A percentile compares a stretch with the other conserved stretches of the same genome.
Evolutionary conservation across 768 basidiomycete genomes (phyloP).

Genomic region (Coprinopsis marcescibilis): DNA sequence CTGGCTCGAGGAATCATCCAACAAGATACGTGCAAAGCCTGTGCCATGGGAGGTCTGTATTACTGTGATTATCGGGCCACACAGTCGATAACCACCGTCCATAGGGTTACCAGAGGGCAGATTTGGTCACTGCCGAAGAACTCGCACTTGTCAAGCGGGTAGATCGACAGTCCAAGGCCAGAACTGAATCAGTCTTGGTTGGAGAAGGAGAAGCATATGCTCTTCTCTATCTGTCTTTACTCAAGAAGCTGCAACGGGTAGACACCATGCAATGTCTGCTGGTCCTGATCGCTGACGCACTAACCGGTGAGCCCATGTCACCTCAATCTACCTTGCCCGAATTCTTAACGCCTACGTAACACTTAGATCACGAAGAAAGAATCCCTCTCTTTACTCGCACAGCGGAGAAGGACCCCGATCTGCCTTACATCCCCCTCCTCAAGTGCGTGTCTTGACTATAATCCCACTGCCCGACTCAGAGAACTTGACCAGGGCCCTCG

Average conservation of each 20-base stretch:
- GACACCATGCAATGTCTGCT: constrained; percentile 88
- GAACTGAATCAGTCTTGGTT: constrained; percentile 69
- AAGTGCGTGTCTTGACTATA: constrained; percentile 50
- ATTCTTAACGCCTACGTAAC: background rate
- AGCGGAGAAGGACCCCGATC: constrained; percentile 61
- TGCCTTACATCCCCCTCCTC: constrained; percentile 76
- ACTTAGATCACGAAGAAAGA: constrained; percentile 82
- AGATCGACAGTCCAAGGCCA: constrained; percentile 70
- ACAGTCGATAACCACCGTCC: constrained; percentile 13
- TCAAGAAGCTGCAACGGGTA: constrained; percentile 76
- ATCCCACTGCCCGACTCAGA: constrained; percentile 10
- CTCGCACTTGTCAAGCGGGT: constrained; percentile 85
- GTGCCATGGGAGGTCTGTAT: constrained; percentile 90
- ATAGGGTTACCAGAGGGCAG: constrained; percentile 94
- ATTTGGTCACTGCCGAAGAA: constrained; percentile 83
- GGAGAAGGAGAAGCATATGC: constrained; percentile 84
- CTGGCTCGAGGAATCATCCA: constrained; percentile 81
- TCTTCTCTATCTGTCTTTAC: constrained; percentile 80
- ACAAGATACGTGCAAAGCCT: constrained; percentile 84
- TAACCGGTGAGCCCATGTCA: constrained; percentile 63
- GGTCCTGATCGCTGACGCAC: constrained; percentile 83
- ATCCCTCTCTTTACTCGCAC: constrained; percentile 68
- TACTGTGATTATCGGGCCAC: background rate
- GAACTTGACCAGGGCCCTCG: constrained; percentile 52
- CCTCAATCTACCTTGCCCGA: background rate